These are phyloP conservation scores for Halteria grandinella DNA, from an alignment of 73 alveolate species.

Conservation along the genomic window DNA sequence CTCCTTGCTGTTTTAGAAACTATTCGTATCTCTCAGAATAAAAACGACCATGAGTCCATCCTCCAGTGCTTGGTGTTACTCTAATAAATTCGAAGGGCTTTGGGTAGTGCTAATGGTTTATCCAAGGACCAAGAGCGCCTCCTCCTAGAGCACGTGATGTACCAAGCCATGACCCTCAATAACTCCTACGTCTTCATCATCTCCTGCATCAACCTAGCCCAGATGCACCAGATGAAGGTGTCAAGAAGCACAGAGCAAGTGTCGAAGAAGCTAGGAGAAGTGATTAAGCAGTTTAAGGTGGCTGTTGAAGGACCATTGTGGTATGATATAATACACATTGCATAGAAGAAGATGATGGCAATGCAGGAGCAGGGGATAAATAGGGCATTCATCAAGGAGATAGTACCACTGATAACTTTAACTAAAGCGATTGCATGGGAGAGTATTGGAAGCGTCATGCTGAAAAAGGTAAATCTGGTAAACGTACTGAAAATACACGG, in stretches of 20 bases:
- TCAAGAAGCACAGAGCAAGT: background rate
- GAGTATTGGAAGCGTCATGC: slow-evolving; percentile 18
- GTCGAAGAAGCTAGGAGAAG: background rate
- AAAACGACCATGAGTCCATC: slow-evolving; percentile 66
- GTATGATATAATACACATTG: slow-evolving; percentile 20
- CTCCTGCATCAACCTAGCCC: slow-evolving; percentile 28
- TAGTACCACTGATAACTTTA: slow-evolving; percentile 5
- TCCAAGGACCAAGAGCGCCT: slow-evolving; percentile 47
- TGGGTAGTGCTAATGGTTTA: too few species aligned
- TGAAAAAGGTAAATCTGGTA: background rate
- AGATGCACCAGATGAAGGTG: slow-evolving; percentile 4
- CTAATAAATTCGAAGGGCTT: slow-evolving; percentile 31
- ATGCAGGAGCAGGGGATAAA: background rate
- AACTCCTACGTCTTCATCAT: slow-evolving; percentile 12
- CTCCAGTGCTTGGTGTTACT: slow-evolving; percentile 61
- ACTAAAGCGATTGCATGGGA: slow-evolving; percentile 36
- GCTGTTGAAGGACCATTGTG: slow-evolving; percentile 39
- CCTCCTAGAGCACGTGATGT: slow-evolving; percentile 52
- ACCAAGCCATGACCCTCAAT: slow-evolving; percentile 37
- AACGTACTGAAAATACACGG: slow-evolving; percentile 18
- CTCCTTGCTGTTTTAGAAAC: slow-evolving; percentile 54
- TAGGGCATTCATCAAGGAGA: slow-evolving; percentile 9
- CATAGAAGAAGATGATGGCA: background rate
- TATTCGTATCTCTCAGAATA: slow-evolving; percentile 61
- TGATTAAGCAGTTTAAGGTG: slow-evolving; percentile 11